Percentiles rank a stretch among this genome's conserved stretches.
Evolutionary conservation across 1,284 basidiomycete genomes (phyloP).

Genomic region (Sparassis latifolia): DNA sequence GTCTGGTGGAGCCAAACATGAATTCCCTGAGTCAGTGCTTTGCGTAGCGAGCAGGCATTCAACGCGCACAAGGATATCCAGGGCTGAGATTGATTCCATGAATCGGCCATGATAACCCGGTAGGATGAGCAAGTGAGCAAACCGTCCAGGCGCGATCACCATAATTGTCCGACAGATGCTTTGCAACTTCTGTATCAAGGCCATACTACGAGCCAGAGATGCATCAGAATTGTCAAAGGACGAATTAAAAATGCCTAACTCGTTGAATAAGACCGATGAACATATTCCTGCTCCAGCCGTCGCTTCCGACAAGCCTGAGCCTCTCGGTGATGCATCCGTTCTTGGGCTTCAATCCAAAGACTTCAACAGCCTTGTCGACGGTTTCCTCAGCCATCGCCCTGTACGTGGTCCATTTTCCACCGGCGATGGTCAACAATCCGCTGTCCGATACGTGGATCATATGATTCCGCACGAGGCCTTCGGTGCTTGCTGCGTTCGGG

Average conservation of each 20-base stretch:
- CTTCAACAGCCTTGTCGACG: conserved; percentile 82
- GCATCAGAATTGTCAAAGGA: neutral
- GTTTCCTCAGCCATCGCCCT: conserved; percentile 96
- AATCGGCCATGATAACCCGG: conserved; percentile 79
- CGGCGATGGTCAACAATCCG: conserved; percentile 91
- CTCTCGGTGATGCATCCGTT: conserved; percentile 76
- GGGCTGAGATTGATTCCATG: conserved; percentile 76
- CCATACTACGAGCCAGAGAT: conserved; percentile 52
- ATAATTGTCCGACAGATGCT: conserved; percentile 90
- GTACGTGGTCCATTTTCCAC: conserved; percentile 99
- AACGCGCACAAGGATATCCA: conserved; percentile 71
- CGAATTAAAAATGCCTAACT: conserved; percentile 31
- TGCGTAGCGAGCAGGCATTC: neutral
- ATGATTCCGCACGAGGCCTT: conserved; percentile 91
- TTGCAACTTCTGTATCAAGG: conserved; percentile 87
- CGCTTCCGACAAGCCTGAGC: conserved; percentile 85
- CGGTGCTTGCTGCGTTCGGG: conserved; percentile 73
- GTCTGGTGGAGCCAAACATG: conserved; percentile 32
- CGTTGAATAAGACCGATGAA: conserved; percentile 94
- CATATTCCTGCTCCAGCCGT: conserved; percentile 95
- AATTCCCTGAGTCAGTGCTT: neutral
- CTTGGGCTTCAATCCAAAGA: conserved; percentile 60
- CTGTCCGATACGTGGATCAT: conserved; percentile 83
- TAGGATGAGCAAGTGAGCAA: conserved; percentile 74
- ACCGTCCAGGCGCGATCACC: conserved; percentile 97